Evolutionary conservation across 371 early-diverging fungal genomes (phyloP).

Genomic region (Modicella reniformis): DNA sequence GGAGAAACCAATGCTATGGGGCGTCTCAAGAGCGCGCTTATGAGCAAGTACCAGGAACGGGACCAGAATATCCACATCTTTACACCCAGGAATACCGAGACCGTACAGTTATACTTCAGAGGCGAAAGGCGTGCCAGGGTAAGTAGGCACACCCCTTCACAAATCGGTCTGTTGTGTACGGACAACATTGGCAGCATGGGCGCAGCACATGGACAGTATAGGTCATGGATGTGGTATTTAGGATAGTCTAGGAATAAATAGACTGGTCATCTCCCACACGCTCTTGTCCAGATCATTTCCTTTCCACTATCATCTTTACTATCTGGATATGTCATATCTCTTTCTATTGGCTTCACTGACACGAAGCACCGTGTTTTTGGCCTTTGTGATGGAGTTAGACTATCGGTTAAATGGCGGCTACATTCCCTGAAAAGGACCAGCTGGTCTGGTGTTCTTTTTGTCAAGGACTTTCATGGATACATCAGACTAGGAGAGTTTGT

Average conservation of each 20-base stretch:
- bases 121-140: slow-evolving; percentile 95
- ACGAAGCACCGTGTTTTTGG: too few species aligned
- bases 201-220: too few species aligned
- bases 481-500: slow-evolving; percentile 83
- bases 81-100: slow-evolving; percentile 95
- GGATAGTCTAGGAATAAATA: too few species aligned
- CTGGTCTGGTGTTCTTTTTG: slow-evolving; percentile 86
- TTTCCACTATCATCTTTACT: too few species aligned
- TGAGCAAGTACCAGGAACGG: slow-evolving; percentile 84
- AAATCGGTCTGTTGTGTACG: too few species aligned
- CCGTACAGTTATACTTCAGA: slow-evolving; percentile 90
- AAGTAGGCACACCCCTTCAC: neutral
- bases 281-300: neutral
- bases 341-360: too few species aligned
- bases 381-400: slow-evolving; percentile 62
- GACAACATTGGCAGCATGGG: too few species aligned
- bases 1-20: slow-evolving; percentile 99
- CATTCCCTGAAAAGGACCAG: slow-evolving; percentile 72
- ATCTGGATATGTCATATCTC: too few species aligned
- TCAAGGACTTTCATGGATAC: slow-evolving; percentile 91
- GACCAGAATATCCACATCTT: slow-evolving; percentile 87
- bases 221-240: too few species aligned
- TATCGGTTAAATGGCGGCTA: slow-evolving; percentile 85
- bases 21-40: slow-evolving; percentile 92
- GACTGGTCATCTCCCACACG: slow-evolving; percentile 1